Percentiles rank a stretch among this genome's conserved stretches.
Evolutionary conservation across 1,284 basidiomycete genomes (phyloP).

Genomic region (Bjerkandera adusta): DNA sequence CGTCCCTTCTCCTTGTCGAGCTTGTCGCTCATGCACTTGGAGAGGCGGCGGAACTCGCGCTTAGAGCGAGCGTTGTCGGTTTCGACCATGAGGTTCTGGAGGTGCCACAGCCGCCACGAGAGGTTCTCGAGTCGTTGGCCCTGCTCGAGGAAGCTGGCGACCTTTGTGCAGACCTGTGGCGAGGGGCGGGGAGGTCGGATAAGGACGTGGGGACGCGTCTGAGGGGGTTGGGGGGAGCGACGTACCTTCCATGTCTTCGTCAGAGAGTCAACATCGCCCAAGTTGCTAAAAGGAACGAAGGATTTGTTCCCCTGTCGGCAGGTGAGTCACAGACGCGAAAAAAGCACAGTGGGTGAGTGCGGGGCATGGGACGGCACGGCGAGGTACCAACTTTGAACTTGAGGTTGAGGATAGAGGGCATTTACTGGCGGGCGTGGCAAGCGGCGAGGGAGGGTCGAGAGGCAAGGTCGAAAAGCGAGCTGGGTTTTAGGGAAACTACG

Average conservation of each 20-base stretch:
- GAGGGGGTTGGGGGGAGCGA: no score
- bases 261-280: constrained; percentile 75
- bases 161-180: constrained; percentile 78
- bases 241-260: constrained; percentile 84
- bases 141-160: constrained; percentile 82
- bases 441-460: constrained; percentile 15
- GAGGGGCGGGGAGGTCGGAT: background rate
- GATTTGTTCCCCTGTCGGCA: constrained; percentile 77
- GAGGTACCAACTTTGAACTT: constrained; percentile 70
- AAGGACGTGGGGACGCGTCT: background rate
- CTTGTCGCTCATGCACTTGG: constrained; percentile 82
- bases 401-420: constrained; percentile 83
- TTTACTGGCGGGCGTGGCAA: constrained; percentile 31
- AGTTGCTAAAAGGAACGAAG: constrained; percentile 84
- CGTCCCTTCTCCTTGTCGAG: constrained; percentile 85
- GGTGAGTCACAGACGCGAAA: constrained; percentile 9
- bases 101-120: constrained; percentile 84
- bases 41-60: constrained; percentile 83
- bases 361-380: constrained; percentile 20
- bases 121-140: constrained; percentile 85
- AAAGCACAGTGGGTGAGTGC: constrained; percentile 23
- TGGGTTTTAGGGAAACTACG: constrained; percentile 26
- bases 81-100: constrained; percentile 85
- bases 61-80: constrained; percentile 82
- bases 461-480: constrained; percentile 22